phyloP scores from a whole-genome alignment of 495 filamentous ascomycete species.

The Penicillium odoratum region DNA sequence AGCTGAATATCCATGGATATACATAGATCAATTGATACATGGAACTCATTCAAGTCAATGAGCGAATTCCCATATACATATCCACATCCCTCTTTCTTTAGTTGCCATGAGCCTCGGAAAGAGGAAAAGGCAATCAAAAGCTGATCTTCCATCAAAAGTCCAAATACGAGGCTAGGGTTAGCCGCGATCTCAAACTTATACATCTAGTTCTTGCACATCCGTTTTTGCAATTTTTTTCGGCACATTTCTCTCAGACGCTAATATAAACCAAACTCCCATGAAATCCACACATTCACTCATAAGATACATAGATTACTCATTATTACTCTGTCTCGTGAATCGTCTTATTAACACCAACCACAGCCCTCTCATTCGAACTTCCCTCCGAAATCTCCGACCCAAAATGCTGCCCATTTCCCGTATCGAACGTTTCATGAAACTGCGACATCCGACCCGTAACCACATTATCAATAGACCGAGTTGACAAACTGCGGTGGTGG shows the following conservation, averaged over 20 bases:
- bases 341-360: conserved; percentile 8
- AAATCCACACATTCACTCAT: not conserved
- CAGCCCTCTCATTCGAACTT: conserved; percentile 7
- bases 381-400: conserved; percentile 21
- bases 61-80: no score
- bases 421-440: conserved; percentile 17
- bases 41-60: no score
- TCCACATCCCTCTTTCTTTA: no score
- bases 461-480: conserved; percentile 23
- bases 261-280: no score
- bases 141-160: no score
- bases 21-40: not conserved
- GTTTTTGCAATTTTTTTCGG: no score
- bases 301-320: not conserved
- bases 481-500: conserved; percentile 11
- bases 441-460: conserved; percentile 11
- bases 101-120: no score
- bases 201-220: no score
- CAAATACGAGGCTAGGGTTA: no score
- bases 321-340: conserved; percentile 19
- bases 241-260: no score
- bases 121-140: no score
- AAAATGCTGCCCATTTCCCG: conserved; percentile 5
- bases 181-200: no score
- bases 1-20: not conserved